A percentile compares a stretch with the other conserved stretches of the same genome.
phyloP scores from a whole-genome alignment of 2,329 filamentous ascomycete genomes.

The Sporothrix humicola region DNA sequence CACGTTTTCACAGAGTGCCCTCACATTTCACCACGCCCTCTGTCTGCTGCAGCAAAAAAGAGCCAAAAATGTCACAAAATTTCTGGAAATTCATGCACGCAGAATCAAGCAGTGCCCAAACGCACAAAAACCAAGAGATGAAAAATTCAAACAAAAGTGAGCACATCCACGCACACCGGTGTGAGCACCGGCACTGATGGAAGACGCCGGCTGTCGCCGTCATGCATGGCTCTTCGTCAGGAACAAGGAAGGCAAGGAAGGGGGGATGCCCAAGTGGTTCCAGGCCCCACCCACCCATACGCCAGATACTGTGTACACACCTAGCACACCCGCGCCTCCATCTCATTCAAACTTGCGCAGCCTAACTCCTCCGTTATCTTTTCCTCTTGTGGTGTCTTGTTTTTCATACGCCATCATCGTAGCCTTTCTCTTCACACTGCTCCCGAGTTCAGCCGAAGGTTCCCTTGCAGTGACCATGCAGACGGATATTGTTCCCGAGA shows the following conservation, averaged over 20 bases:
- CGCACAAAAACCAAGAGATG: neutral
- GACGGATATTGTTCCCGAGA: conserved; percentile 21
- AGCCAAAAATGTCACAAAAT: conserved; percentile 9
- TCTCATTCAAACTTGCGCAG: neutral
- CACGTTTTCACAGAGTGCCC: neutral
- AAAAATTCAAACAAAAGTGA: neutral
- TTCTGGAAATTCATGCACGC: neutral
- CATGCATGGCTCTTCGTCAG: neutral
- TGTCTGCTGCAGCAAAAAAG: neutral
- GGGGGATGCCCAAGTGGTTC: neutral
- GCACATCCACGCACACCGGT: conserved; percentile 12
- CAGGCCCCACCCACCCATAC: conserved; percentile 10
- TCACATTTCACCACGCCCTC: neutral
- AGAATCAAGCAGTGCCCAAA: neutral
- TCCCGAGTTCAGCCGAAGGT: conserved; percentile 33
- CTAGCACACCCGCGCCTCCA: conserved; percentile 13
- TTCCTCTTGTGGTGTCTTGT: too few species aligned
- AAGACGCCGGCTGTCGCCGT: neutral
- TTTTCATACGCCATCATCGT: too few species aligned
- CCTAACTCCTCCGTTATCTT: conserved; percentile 23
- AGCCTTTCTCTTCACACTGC: too few species aligned
- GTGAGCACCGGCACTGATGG: neutral
- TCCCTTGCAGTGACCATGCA: neutral
- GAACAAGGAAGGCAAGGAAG: neutral
- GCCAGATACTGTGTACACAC: neutral